Conservation (phyloP, 1,284 basidiomycete species). For the Dichomitus squalens region DNA sequence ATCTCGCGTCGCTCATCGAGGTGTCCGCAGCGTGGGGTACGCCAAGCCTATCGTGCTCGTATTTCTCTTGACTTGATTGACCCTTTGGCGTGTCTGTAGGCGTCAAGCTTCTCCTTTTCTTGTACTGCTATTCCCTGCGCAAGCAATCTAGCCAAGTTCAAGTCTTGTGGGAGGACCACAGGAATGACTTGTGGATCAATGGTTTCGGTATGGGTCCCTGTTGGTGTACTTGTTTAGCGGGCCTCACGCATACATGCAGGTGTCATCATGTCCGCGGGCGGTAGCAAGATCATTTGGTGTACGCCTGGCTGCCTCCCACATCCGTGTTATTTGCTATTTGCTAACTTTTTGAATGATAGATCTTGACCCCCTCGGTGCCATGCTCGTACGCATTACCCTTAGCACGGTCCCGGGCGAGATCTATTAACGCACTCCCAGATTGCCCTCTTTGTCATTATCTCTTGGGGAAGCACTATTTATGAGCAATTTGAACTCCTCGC, state of each 20-base stretch:
- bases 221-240: background rate
- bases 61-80: constrained; percentile 1
- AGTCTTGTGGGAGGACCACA: constrained; percentile 94
- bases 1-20: constrained; percentile 83
- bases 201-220: constrained; percentile 52
- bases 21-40: constrained; percentile 82
- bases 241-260: constrained; percentile 46
- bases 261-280: constrained; percentile 89
- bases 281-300: constrained; percentile 88
- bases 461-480: constrained; percentile 81
- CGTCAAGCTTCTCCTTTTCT: constrained; percentile 84
- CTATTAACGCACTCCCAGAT: constrained; percentile 49
- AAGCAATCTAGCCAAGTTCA: constrained; percentile 86
- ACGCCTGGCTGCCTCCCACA: background rate
- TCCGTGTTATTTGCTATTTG: background rate
- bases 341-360: constrained; percentile 38
- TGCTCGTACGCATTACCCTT: constrained; percentile 55
- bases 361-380: constrained; percentile 81
- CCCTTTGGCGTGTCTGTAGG: constrained; percentile 41
- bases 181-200: constrained; percentile 89
- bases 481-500: constrained; percentile 88
- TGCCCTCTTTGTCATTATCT: constrained; percentile 73
- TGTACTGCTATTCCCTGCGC: constrained; percentile 84
- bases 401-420: background rate
- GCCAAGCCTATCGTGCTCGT: background rate